phyloP scores from a whole-genome alignment of 345 rosid species.

The Gossypium anomalum region DNA sequence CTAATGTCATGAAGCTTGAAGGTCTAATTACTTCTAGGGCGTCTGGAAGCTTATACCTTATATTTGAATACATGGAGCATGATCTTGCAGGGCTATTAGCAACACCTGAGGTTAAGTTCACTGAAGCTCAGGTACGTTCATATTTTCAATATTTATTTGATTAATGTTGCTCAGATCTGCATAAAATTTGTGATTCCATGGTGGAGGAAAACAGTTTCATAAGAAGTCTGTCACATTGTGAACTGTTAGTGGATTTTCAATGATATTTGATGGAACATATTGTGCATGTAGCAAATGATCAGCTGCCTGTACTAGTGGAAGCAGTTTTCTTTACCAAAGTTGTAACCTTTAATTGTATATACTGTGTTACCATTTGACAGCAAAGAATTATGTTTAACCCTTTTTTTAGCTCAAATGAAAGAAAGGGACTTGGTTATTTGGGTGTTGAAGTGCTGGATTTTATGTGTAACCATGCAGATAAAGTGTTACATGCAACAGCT shows the following conservation, averaged over 20 bases:
- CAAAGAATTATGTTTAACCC: neutral
- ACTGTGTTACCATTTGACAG: neutral
- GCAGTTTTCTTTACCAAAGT: neutral
- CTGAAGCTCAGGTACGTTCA: constrained; percentile 51
- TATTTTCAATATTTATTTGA: constrained; percentile 3
- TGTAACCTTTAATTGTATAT: neutral
- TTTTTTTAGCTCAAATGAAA: neutral
- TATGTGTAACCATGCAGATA: constrained; percentile 37
- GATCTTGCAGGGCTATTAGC: constrained; percentile 64
- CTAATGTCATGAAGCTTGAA: constrained; percentile 73
- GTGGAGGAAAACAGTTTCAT: neutral
- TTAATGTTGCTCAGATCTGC: neutral
- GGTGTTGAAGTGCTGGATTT: neutral
- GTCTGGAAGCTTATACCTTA: constrained; percentile 60
- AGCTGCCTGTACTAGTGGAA: neutral
- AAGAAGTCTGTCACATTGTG: neutral
- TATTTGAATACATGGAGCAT: constrained; percentile 73
- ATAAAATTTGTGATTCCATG: neutral
- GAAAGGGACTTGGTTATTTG: neutral
- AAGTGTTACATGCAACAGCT: constrained; percentile 68
- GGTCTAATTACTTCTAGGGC: constrained; percentile 61
- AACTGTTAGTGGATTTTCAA: neutral
- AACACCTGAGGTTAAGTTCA: constrained; percentile 45
- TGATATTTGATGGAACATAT: neutral
- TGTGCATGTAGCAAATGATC: neutral